Conservation (phyloP, 257 asterid species). For the Plantago ovata region DNA sequence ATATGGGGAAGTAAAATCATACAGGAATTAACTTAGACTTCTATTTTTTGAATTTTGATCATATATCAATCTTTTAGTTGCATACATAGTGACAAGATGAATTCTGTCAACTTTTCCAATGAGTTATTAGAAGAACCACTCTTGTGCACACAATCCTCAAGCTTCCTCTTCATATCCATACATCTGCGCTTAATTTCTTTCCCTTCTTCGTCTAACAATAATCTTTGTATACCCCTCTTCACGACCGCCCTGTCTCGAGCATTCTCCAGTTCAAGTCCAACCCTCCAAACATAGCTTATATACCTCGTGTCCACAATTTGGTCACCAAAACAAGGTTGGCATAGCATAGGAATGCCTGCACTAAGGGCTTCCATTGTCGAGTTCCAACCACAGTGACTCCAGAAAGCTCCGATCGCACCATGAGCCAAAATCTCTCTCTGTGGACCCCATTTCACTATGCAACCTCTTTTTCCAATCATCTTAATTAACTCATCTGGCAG, state of each 20-base stretch:
- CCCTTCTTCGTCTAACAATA: conserved; percentile 23
- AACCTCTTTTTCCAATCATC: conserved; percentile 6
- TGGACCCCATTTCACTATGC: conserved; percentile 30
- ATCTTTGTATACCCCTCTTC: conserved; percentile 17
- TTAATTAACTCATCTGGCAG: conserved; percentile 18
- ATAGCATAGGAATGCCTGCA: conserved; percentile 31
- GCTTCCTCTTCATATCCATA: conserved; percentile 14
- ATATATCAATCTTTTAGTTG: too few relatives aligned
- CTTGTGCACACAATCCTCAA: conserved; percentile 4
- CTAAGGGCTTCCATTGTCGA: conserved; percentile 27
- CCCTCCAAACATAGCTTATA: conserved; percentile 23
- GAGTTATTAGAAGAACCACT: conserved; percentile 26
- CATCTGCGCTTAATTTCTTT: conserved; percentile 19
- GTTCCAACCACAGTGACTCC: conserved; percentile 35
- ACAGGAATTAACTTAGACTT: too few relatives aligned
- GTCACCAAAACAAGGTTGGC: conserved; percentile 26
- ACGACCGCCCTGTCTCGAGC: conserved; percentile 13
- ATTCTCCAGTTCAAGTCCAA: conserved; percentile 21
- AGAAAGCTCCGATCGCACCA: conserved; percentile 24
- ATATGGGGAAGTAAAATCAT: too few relatives aligned
- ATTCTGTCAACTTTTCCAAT: conserved; percentile 17
- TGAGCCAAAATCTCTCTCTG: conserved; percentile 28
- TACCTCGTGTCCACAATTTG: conserved; percentile 24
- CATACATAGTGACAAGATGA: conserved; percentile 18
- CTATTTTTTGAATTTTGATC: too few relatives aligned